These are phyloP conservation scores for Melanomma pulvis-pyrius DNA, from an alignment of 495 filamentous ascomycete species.

Conservation along the genomic window DNA sequence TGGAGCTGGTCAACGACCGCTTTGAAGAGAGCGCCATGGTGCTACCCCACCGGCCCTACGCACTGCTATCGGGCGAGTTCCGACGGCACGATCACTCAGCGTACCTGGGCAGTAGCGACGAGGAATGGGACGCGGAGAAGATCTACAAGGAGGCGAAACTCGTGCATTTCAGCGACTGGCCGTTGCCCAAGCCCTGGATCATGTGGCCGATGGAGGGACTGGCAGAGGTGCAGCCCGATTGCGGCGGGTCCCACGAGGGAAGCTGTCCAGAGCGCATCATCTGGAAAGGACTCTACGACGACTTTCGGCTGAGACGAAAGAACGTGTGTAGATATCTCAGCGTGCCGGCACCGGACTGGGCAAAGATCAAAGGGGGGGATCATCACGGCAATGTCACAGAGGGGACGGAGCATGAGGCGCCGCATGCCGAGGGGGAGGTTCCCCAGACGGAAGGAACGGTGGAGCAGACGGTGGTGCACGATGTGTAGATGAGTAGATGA, in stretches of 20 bases:
- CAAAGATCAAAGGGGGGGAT: constrained; percentile 21
- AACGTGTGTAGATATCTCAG: constrained; percentile 47
- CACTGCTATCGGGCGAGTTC: constrained; percentile 72
- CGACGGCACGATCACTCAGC: constrained; percentile 58
- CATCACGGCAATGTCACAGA: constrained; percentile 17
- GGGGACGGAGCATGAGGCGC: constrained; percentile 27
- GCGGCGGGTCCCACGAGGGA: constrained; percentile 53
- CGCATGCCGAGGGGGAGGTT: constrained; percentile 6
- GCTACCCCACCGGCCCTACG: constrained; percentile 75
- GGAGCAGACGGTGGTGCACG: constrained; percentile 18
- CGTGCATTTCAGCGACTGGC: constrained; percentile 82
- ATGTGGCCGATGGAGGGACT: constrained; percentile 60
- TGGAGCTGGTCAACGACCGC: constrained; percentile 71
- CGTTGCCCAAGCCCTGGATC: constrained; percentile 78
- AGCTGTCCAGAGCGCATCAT: constrained; percentile 66
- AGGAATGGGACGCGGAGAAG: constrained; percentile 69
- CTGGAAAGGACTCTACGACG: constrained; percentile 72
- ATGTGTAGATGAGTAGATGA: neutral
- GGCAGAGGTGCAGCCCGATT: constrained; percentile 61
- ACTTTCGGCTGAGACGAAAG: constrained; percentile 65
- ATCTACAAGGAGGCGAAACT: constrained; percentile 69
- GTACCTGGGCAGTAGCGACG: constrained; percentile 65
- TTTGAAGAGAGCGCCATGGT: constrained; percentile 69
- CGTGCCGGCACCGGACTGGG: constrained; percentile 44
- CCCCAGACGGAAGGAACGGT: neutral